Conservation (phyloP, 257 asterid species). For the Nyctanthes arbortristis region DNA sequence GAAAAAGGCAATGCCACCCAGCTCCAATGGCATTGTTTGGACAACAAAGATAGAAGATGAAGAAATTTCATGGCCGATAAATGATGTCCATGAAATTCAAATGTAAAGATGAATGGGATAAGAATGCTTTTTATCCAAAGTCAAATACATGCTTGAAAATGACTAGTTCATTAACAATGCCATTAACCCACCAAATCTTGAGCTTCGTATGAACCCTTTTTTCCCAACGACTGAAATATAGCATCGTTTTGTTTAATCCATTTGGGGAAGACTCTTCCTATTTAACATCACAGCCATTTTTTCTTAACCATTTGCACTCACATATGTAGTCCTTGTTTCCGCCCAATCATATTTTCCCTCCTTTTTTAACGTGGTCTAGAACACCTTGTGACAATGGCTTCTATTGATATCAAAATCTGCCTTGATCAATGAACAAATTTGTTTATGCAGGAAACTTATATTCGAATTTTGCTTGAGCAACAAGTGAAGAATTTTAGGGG, state of each 20-base stretch:
- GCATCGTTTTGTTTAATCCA: slow-evolving; percentile 28
- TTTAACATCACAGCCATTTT: slow-evolving; percentile 32
- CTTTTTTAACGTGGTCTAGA: slow-evolving; percentile 18
- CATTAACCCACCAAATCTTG: slow-evolving; percentile 20
- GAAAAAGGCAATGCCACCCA: slow-evolving; percentile 40
- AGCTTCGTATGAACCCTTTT: background rate
- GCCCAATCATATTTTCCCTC: slow-evolving; percentile 27
- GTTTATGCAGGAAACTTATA: too few species aligned
- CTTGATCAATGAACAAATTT: too few species aligned
- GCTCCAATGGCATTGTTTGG: slow-evolving; percentile 47
- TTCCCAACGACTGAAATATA: slow-evolving; percentile 28
- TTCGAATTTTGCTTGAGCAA: too few species aligned
- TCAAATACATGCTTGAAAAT: slow-evolving; percentile 49
- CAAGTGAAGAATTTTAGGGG: too few species aligned
- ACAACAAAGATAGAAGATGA: slow-evolving; percentile 38
- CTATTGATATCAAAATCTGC: too few species aligned
- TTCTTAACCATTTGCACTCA: slow-evolving; percentile 29
- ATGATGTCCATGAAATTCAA: slow-evolving; percentile 17
- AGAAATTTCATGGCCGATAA: slow-evolving; percentile 38
- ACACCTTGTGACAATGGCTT: slow-evolving; percentile 35
- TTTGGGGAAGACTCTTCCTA: slow-evolving; percentile 34
- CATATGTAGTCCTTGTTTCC: slow-evolving; percentile 34
- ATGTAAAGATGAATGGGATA: slow-evolving; percentile 28
- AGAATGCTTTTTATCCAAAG: slow-evolving; percentile 38
- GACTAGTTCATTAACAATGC: slow-evolving; percentile 32